Percentiles rank a stretch among this genome's conserved stretches.
Conservation (phyloP, 495 filamentous ascomycete species). For the Amphirosellinia nigrospora region DNA sequence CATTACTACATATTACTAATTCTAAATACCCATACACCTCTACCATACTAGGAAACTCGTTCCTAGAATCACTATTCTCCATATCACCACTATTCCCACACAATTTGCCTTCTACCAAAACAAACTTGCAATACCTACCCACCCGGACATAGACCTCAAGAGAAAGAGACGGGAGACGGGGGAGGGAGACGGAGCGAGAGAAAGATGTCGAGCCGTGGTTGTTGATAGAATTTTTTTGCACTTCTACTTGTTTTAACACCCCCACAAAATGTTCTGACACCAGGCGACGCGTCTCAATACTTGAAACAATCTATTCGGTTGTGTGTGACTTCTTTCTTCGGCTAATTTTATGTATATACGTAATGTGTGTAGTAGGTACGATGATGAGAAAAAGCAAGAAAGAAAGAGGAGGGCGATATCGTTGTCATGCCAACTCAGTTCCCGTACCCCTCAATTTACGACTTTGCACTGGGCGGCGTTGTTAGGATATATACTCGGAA, state of each 20-base stretch:
- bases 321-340: neutral
- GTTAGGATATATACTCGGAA: neutral
- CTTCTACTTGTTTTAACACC: neutral
- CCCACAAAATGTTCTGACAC: neutral
- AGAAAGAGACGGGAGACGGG: neutral
- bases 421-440: neutral
- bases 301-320: neutral
- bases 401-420: neutral
- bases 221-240: neutral
- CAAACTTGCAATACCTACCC: constrained; percentile 12
- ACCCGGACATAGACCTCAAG: constrained; percentile 1
- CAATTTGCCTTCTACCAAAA: neutral
- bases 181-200: neutral
- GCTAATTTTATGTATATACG: constrained; percentile 1
- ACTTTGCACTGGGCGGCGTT: constrained; percentile 20
- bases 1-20: neutral
- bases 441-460: neutral
- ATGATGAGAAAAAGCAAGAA: neutral
- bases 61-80: neutral
- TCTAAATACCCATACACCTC: neutral
- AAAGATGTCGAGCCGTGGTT: neutral
- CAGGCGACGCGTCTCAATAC: neutral
- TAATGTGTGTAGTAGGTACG: constrained; percentile 9
- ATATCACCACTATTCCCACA: neutral
- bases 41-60: neutral